A percentile compares a stretch with the other conserved stretches of the same genome.
phyloP scores from a whole-genome alignment of 768 basidiomycete species.

The Coprinopsis strossmayeri region DNA sequence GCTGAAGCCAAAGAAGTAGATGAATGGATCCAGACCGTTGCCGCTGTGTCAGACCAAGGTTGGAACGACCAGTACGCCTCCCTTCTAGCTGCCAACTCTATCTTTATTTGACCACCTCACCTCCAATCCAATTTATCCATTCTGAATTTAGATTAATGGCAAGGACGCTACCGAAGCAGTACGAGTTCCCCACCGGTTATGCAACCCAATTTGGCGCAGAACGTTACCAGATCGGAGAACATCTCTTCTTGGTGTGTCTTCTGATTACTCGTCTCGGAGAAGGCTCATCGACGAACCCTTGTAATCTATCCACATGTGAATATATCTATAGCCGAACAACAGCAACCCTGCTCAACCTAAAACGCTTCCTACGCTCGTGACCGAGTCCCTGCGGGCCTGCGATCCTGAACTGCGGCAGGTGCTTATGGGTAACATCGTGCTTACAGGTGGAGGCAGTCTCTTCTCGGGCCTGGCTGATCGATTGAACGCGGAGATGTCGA shows the following conservation, averaged over 20 bases:
- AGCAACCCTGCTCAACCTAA: conserved; percentile 69
- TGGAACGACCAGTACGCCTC: conserved; percentile 83
- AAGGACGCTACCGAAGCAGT: conserved; percentile 54
- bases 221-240: conserved; percentile 80
- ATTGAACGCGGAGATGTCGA: conserved; percentile 65
- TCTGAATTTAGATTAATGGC: conserved; percentile 44
- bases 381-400: conserved; percentile 72
- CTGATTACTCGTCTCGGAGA: conserved; percentile 30
- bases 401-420: conserved; percentile 90
- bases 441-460: conserved; percentile 90
- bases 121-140: background rate
- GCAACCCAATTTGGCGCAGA: conserved; percentile 78
- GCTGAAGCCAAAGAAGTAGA: conserved; percentile 81
- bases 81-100: background rate
- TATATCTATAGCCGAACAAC: conserved; percentile 7
- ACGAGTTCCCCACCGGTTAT: conserved; percentile 96
- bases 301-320: no score
- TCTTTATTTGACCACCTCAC: background rate
- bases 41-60: conserved; percentile 77
- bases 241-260: conserved; percentile 69
- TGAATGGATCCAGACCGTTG: conserved; percentile 88
- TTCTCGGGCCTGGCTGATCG: conserved; percentile 85
- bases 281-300: no score
- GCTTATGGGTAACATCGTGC: conserved; percentile 87
- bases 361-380: conserved; percentile 69